Evolutionary conservation across 2,329 filamentous ascomycete species (phyloP), one percentile per base, ranked within the genome.

Genomic region (Aspergillus latus): DNA sequence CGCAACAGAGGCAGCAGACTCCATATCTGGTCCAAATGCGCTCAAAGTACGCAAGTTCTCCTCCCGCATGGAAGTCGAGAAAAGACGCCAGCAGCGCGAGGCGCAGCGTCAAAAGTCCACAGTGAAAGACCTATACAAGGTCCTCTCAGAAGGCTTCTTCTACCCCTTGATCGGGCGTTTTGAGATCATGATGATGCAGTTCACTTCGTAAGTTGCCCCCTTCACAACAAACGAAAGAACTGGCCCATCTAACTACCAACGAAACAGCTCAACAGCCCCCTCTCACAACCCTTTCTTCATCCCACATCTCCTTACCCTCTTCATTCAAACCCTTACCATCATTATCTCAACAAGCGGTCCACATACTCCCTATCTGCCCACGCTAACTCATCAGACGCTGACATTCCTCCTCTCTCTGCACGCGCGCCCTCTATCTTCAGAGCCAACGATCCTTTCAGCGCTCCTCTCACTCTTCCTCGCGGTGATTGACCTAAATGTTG

Each of bases 1-100:
- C 29, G 92, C 93, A 1, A 87, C 90, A 37, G 80, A 85, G 56
- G 90, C 92, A 2, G 92, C 92, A 40, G 92, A 97, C 68, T 81
- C 87, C 21, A 80, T 86, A 5, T 88, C 88, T 0, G 92, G 93
- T 0, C 92, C 94, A 0, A 86, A 92, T 62, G 84, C 88, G 5
- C 84, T 99, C 45, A 97, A 97, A 76, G 84, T 97, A 21, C 86
- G 90, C 29, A 96, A 88, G 2, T 96, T 97, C 74, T 93, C 88
- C 9, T 90, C 89, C 0, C 86, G 89, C 15, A 85, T 92, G 71
- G 80, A 84, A 56, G 81, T 87, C 15, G 82, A 88, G 66, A 83
- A 82, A 54, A 81, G 78, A 51, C 74, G 76, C 10, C 72, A 76
- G 52, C 69, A 75, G 48, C 72, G 71, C 47, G 68, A 73, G 32